A percentile compares a stretch with the other conserved stretches of the same genome.
Evolutionary conservation across 78 protist genomes (phyloP).

Genomic region (Isochrysis galbana): DNA sequence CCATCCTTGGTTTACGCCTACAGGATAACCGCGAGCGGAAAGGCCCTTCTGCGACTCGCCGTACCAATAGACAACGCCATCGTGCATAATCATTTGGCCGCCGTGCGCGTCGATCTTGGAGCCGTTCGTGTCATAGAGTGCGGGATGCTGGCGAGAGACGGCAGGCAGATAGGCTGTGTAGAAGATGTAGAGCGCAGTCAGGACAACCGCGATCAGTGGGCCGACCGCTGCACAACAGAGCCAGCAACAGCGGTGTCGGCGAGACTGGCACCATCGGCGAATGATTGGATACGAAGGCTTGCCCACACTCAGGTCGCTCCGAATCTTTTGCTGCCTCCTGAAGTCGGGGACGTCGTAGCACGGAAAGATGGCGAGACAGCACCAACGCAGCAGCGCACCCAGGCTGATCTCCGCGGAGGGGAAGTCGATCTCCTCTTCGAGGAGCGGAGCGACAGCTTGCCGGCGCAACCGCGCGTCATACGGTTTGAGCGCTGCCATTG

Average conservation of each 20-base stretch:
- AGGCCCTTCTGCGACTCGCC: background rate
- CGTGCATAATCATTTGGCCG: background rate
- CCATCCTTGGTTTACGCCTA: background rate
- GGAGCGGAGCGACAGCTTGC: no score
- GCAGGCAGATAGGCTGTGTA: background rate
- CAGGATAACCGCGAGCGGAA: background rate
- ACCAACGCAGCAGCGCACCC: background rate
- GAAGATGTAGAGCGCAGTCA: background rate
- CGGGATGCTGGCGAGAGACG: background rate
- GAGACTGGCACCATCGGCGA: background rate
- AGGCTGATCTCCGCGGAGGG: background rate
- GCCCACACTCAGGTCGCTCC: background rate
- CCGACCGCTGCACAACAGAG: background rate
- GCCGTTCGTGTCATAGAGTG: background rate
- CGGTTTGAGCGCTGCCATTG: no score
- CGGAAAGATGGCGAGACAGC: background rate
- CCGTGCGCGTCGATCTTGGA: background rate
- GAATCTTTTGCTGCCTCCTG: background rate
- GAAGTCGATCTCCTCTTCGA: no score
- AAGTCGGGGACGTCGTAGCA: background rate
- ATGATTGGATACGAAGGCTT: background rate
- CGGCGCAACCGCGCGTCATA: no score
- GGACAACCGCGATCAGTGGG: background rate
- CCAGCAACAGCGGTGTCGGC: background rate
- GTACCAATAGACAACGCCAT: background rate